Conservation (phyloP, 768 basidiomycete species). For the Lactarius tabidus region DNA sequence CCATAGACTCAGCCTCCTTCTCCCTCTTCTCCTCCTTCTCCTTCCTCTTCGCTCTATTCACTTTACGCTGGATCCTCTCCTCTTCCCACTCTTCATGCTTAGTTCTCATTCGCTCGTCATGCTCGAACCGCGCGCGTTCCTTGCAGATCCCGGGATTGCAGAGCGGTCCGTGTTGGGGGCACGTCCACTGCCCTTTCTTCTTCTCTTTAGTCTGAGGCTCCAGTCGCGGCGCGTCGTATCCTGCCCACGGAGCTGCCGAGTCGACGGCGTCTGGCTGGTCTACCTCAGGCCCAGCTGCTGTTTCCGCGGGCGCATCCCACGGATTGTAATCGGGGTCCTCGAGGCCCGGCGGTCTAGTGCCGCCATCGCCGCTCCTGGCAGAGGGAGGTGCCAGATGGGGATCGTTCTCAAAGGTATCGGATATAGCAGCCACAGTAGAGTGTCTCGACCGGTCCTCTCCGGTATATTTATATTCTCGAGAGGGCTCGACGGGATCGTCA, state of each 20-base stretch:
- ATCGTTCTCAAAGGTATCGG: background rate
- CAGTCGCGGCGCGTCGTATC: background rate
- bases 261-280: background rate
- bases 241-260: background rate
- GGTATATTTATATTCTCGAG: background rate
- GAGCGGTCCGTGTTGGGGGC: constrained; percentile 13
- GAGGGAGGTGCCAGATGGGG: background rate
- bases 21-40: background rate
- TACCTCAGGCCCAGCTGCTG: too few relatives aligned
- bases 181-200: background rate
- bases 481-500: background rate
- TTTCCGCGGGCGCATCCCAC: background rate
- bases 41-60: background rate
- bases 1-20: background rate
- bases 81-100: constrained; percentile 5
- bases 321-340: background rate
- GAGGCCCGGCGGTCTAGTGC: background rate
- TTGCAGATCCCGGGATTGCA: constrained; percentile 20
- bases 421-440: background rate
- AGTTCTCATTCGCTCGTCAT: background rate
- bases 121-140: background rate
- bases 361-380: background rate
- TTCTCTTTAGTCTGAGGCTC: background rate
- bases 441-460: constrained; percentile 1
- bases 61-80: background rate